These are phyloP conservation scores for Paramecium octaurelia DNA, from an alignment of 73 alveolate species.

Conservation along the genomic window DNA sequence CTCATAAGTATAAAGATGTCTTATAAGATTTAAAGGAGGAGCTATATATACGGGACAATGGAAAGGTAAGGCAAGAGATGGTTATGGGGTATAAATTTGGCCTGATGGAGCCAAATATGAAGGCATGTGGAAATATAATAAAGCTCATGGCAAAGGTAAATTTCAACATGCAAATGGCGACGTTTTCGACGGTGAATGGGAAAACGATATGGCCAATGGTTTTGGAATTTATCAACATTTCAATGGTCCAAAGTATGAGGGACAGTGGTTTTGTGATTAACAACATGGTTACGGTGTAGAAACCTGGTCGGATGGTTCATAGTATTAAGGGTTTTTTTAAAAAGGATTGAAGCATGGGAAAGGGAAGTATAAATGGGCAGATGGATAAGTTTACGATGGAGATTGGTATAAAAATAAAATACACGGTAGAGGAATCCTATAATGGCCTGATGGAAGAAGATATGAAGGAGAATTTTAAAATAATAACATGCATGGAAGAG, in stretches of 20 bases:
- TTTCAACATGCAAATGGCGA: constrained; percentile 55
- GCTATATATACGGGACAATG: constrained; percentile 40
- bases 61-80: constrained; percentile 31
- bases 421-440: constrained; percentile 64
- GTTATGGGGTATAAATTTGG: constrained; percentile 49
- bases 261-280: constrained; percentile 67
- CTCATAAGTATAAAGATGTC: constrained; percentile 66
- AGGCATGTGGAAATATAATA: constrained; percentile 63
- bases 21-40: constrained; percentile 27
- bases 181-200: constrained; percentile 34
- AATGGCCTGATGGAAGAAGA: constrained; percentile 67
- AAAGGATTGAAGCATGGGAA: constrained; percentile 65
- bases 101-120: constrained; percentile 67
- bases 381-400: constrained; percentile 81
- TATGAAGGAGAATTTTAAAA: constrained; percentile 55
- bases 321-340: constrained; percentile 59
- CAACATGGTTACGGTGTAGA: constrained; percentile 69
- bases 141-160: constrained; percentile 65
- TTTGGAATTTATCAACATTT: background rate
- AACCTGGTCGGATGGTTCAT: constrained; percentile 70
- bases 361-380: constrained; percentile 72
- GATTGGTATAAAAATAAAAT: constrained; percentile 77
- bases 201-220: background rate
- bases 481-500: constrained; percentile 68
- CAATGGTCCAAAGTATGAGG: constrained; percentile 44